Evolutionary conservation across 1,139 yeast species (phyloP).

Genomic region (Scheffersomyces stambukii): DNA sequence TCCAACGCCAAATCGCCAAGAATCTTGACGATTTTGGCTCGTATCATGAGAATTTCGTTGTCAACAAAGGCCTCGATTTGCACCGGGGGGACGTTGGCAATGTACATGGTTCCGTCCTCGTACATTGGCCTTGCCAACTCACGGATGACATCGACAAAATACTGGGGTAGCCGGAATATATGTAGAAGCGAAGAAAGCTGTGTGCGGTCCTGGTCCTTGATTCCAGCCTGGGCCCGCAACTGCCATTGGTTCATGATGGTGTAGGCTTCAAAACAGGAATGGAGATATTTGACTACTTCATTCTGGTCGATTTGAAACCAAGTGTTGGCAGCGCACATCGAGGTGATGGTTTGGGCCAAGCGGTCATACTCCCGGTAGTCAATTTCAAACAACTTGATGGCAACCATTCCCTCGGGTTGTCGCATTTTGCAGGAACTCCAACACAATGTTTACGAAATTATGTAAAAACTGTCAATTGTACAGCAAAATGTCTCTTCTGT

Average conservation of each 20-base stretch:
- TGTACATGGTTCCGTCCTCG: conserved; percentile 3
- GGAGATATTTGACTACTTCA: conserved; percentile 4
- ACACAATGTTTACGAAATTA: too few relatives aligned
- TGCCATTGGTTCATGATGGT: conserved; percentile 6
- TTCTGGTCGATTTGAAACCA: conserved; percentile 3
- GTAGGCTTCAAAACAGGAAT: conserved; percentile 5
- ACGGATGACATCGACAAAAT: conserved; percentile 6
- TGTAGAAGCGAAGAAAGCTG: conserved; percentile 4
- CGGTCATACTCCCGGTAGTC: conserved; percentile 6
- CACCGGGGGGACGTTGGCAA: conserved; percentile 4
- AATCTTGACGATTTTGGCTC: conserved; percentile 3
- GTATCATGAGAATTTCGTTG: conserved; percentile 3
- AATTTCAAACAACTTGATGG: conserved; percentile 5
- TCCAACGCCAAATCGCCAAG: conserved; percentile 2
- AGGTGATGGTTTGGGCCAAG: conserved; percentile 1
- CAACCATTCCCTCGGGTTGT: too few relatives aligned
- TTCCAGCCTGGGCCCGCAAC: conserved; percentile 3
- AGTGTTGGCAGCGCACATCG: conserved; percentile 1
- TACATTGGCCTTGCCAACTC: conserved; percentile 9
- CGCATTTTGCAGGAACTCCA: too few relatives aligned
- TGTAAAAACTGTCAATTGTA: too few relatives aligned
- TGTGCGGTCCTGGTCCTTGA: conserved; percentile 3
- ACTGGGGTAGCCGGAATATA: conserved; percentile 5
- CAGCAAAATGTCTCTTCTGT: too few relatives aligned
- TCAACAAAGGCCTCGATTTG: conserved; percentile 3